Percentiles rank a stretch among this genome's conserved stretches.
These are phyloP conservation scores for Mortierella sp. DNA, from an alignment of 371 early-diverging fungal genomes.

Conservation along the genomic window DNA sequence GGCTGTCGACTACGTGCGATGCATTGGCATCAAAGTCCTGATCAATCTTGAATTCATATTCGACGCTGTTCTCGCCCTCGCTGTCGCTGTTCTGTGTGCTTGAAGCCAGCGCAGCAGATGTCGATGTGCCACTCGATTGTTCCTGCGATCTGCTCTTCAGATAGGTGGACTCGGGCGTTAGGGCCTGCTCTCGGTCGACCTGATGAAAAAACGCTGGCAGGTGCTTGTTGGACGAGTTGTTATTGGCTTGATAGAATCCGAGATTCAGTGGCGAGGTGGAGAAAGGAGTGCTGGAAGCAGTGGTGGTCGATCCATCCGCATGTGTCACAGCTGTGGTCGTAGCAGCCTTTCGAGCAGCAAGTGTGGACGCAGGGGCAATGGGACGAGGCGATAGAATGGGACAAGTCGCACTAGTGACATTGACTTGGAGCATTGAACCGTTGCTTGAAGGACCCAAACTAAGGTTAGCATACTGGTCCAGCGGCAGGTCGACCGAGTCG, in stretches of 20 bases:
- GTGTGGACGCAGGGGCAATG: slow-evolving; percentile 13
- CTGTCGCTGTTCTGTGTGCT: slow-evolving; percentile 13
- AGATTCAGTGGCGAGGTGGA: slow-evolving; percentile 10
- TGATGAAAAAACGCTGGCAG: slow-evolving; percentile 45
- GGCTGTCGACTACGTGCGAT: slow-evolving; percentile 16
- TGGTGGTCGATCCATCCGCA: slow-evolving; percentile 5
- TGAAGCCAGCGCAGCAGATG: neutral
- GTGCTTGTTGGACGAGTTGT: slow-evolving; percentile 42
- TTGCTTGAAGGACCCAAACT: neutral
- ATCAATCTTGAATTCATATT: slow-evolving; percentile 52
- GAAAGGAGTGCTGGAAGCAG: neutral
- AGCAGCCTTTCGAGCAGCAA: slow-evolving; percentile 1
- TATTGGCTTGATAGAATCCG: slow-evolving; percentile 26
- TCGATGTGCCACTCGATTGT: neutral
- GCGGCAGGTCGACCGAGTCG: slow-evolving; percentile 26
- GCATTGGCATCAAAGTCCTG: slow-evolving; percentile 52
- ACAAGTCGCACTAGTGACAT: neutral
- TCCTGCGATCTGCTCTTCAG: slow-evolving; percentile 14
- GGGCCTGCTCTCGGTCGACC: slow-evolving; percentile 45
- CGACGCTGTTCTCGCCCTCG: slow-evolving; percentile 33
- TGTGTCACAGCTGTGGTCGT: slow-evolving; percentile 6
- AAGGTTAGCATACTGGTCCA: slow-evolving; percentile 12
- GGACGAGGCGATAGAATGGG: slow-evolving; percentile 42
- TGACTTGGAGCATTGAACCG: neutral
- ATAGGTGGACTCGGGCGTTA: slow-evolving; percentile 47